Conservation (phyloP, 2,329 filamentous ascomycete genomes). For the Myriosclerotinia scirpicola region DNA sequence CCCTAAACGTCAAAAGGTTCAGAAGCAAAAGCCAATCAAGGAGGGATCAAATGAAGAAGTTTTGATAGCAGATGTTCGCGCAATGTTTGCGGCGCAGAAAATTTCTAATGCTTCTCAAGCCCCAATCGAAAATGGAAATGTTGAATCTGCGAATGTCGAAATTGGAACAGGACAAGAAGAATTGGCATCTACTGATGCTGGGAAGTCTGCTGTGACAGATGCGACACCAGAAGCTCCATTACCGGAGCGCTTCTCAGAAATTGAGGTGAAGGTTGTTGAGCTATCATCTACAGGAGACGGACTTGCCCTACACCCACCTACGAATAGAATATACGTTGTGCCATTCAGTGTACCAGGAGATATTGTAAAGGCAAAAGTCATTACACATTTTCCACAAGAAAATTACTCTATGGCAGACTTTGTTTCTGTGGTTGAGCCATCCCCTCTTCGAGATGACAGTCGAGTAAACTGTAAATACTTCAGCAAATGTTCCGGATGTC, state of each 20-base stretch:
- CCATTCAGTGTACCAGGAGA: constrained; percentile 90
- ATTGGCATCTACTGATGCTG: constrained; percentile 31
- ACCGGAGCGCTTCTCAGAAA: constrained; percentile 69
- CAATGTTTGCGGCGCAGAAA: constrained; percentile 47
- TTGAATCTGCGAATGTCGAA: constrained; percentile 33
- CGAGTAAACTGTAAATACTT: constrained; percentile 86
- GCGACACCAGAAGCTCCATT: constrained; percentile 42
- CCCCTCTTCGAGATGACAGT: constrained; percentile 72
- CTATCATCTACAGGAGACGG: constrained; percentile 93
- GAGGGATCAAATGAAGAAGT: constrained; percentile 67
- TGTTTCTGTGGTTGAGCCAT: constrained; percentile 71
- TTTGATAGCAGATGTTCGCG: constrained; percentile 61
- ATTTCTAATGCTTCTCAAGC: constrained; percentile 35
- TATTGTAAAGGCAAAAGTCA: constrained; percentile 72
- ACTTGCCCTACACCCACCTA: constrained; percentile 69
- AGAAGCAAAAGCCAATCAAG: constrained; percentile 54
- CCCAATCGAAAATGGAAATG: constrained; percentile 1
- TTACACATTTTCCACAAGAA: constrained; percentile 64
- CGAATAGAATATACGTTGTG: constrained; percentile 72
- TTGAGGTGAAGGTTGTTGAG: constrained; percentile 77
- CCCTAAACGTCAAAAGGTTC: constrained; percentile 53
- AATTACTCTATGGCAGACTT: constrained; percentile 80
- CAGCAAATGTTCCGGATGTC: constrained; percentile 81
- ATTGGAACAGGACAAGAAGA: constrained; percentile 27
- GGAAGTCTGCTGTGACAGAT: constrained; percentile 30